phyloP scores from a whole-genome alignment of 2,329 filamentous ascomycete genomes.

The Ascochyta viciae-villosae region DNA sequence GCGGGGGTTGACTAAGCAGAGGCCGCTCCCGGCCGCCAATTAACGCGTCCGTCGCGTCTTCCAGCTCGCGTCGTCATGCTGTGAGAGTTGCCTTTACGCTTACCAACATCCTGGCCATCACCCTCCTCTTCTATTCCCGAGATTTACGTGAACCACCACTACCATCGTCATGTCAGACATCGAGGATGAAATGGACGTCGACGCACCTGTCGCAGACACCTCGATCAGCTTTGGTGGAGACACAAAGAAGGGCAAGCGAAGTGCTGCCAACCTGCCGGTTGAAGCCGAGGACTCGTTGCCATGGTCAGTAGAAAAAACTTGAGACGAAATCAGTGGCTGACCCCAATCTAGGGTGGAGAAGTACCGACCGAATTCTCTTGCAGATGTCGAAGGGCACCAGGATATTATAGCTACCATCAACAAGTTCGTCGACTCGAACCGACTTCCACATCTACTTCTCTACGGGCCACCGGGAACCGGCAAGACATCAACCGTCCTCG shows the following conservation, averaged over 20 bases:
- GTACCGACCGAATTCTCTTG: slow-evolving; percentile 86
- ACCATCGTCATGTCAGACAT: slow-evolving; percentile 58
- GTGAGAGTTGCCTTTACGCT: not conserved
- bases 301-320: slow-evolving; percentile 65
- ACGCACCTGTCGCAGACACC: slow-evolving; percentile 60
- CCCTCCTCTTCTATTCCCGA: not conserved
- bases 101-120: not conserved
- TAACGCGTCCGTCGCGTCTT: slow-evolving; percentile 42
- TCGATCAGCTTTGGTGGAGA: slow-evolving; percentile 75
- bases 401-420: slow-evolving; percentile 98
- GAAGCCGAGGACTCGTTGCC: slow-evolving; percentile 93
- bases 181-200: slow-evolving; percentile 73
- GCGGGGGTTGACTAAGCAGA: slow-evolving; percentile 40
- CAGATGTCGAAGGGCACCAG: slow-evolving; percentile 94
- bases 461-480: slow-evolving; percentile 97
- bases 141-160: too few relatives aligned
- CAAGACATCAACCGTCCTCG: slow-evolving; percentile 96
- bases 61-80: slow-evolving; percentile 16
- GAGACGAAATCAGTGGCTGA: slow-evolving; percentile 3
- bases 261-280: slow-evolving; percentile 89
- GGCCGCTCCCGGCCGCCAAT: slow-evolving; percentile 30
- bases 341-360: slow-evolving; percentile 80
- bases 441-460: slow-evolving; percentile 91
- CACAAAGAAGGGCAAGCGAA: slow-evolving; percentile 86
- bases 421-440: slow-evolving; percentile 93